These are phyloP conservation scores for Cladosporium cucumerinum DNA, from an alignment of 2,329 filamentous ascomycete genomes.

Conservation along the genomic window DNA sequence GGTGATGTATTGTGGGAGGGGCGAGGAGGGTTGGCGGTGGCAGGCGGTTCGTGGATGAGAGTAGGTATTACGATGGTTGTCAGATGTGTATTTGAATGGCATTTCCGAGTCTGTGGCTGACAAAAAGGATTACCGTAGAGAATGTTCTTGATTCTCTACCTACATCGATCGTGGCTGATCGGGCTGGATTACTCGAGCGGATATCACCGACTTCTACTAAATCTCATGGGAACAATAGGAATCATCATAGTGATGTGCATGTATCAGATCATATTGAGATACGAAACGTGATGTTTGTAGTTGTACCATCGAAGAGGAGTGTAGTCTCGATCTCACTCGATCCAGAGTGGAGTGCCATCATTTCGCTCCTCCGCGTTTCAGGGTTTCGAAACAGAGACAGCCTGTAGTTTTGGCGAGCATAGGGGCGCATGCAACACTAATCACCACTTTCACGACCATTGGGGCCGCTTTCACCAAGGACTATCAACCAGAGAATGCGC, in stretches of 20 bases:
- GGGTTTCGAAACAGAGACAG: slow-evolving; percentile 5
- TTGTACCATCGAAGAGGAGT: not conserved
- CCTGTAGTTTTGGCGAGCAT: slow-evolving; percentile 6
- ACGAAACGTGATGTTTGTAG: not conserved
- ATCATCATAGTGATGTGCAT: not conserved
- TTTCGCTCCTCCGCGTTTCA: slow-evolving; percentile 5
- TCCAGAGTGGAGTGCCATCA: not conserved
- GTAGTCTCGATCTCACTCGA: not conserved
- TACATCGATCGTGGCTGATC: not conserved
- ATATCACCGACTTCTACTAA: not conserved
- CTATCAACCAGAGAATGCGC: not conserved
- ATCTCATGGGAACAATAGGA: not conserved
- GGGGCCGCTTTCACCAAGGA: not conserved
- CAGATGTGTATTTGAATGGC: not conserved
- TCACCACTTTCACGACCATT: not conserved
- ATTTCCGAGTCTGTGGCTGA: not conserved
- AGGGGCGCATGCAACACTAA: slow-evolving; percentile 6
- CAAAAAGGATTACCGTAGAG: not conserved
- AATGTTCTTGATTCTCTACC: not conserved
- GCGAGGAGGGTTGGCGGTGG: not conserved
- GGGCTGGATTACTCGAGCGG: not conserved
- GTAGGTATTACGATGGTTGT: not conserved
- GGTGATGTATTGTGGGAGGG: not conserved
- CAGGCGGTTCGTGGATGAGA: not conserved
- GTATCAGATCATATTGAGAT: not conserved